phyloP scores from a whole-genome alignment of 148 eudicot species.

The Talinum fruticosum region DNA sequence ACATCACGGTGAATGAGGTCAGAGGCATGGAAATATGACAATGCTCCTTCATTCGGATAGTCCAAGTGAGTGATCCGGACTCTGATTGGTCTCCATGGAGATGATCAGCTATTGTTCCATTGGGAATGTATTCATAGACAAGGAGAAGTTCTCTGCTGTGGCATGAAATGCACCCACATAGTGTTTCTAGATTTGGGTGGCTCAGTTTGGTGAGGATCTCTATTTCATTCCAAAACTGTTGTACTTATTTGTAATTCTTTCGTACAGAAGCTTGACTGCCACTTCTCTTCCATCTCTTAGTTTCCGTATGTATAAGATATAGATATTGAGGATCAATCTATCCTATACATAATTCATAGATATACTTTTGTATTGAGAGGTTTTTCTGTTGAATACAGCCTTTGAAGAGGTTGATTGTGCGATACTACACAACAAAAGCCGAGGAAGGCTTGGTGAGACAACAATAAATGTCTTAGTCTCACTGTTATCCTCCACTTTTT shows the following conservation, averaged over 20 bases:
- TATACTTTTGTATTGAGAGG: too few species aligned
- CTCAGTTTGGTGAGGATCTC: slow-evolving; percentile 35
- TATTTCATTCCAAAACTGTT: slow-evolving; percentile 41
- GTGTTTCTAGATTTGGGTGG: slow-evolving; percentile 50
- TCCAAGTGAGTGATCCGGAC: slow-evolving; percentile 36
- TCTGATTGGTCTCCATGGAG: slow-evolving; percentile 40
- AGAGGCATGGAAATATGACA: slow-evolving; percentile 49
- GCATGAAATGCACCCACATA: slow-evolving; percentile 55
- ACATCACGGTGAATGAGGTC: slow-evolving; percentile 64
- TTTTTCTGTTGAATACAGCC: too few species aligned
- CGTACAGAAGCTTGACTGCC: slow-evolving; percentile 58
- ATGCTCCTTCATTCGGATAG: slow-evolving; percentile 44
- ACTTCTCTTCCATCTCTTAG: slow-evolving; percentile 60
- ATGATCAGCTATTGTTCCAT: slow-evolving; percentile 65
- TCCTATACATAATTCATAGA: too few species aligned
- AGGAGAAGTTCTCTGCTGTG: slow-evolving; percentile 38
- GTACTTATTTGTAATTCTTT: slow-evolving; percentile 45
- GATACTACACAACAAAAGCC: too few species aligned
- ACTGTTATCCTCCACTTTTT: too few species aligned
- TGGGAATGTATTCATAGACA: slow-evolving; percentile 46
- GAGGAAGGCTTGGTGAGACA: too few species aligned
- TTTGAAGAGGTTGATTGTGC: too few species aligned
- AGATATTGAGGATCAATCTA: neutral
- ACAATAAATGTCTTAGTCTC: too few species aligned
- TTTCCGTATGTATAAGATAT: slow-evolving; percentile 20